phyloP scores from a whole-genome alignment of 352 stramenopile genomes.

The Globisporangium middletonii region DNA sequence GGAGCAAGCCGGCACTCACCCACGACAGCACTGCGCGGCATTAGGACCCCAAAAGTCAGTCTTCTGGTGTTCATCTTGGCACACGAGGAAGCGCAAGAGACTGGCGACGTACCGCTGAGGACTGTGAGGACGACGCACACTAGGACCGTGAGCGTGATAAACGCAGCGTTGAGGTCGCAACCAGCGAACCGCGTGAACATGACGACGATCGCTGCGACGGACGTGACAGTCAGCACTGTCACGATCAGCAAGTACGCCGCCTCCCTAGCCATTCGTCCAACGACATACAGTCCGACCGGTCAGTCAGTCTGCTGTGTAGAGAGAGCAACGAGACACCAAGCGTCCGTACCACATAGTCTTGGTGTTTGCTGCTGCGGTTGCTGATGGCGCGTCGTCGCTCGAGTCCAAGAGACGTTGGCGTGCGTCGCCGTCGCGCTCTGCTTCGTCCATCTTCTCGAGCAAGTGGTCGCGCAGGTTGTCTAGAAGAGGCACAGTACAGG shows the following conservation, averaged over 20 bases:
- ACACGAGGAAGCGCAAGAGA: background rate
- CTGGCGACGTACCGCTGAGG: slow-evolving; percentile 37
- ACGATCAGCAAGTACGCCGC: slow-evolving; percentile 44
- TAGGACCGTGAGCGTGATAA: slow-evolving; percentile 53
- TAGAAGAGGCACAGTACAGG: slow-evolving; percentile 8
- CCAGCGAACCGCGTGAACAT: slow-evolving; percentile 48
- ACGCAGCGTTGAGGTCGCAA: slow-evolving; percentile 49
- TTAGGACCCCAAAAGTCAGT: background rate
- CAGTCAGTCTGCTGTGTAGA: no score
- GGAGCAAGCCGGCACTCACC: slow-evolving; percentile 57
- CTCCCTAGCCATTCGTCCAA: slow-evolving; percentile 29
- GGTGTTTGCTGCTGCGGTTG: slow-evolving; percentile 1
- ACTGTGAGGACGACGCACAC: slow-evolving; percentile 33
- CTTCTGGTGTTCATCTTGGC: background rate
- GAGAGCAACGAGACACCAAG: background rate
- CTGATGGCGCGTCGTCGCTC: slow-evolving; percentile 16
- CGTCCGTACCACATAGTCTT: slow-evolving; percentile 22
- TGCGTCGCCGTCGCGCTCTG: slow-evolving; percentile 45
- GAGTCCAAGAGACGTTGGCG: slow-evolving; percentile 40
- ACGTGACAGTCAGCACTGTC: slow-evolving; percentile 23
- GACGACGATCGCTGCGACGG: slow-evolving; percentile 34
- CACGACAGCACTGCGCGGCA: slow-evolving; percentile 38
- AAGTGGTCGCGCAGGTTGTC: slow-evolving; percentile 65
- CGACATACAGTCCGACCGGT: background rate
- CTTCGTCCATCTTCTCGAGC: slow-evolving; percentile 60